Evolutionary conservation across 1,284 basidiomycete species (phyloP).

Genomic region (Puccinia polysora): DNA sequence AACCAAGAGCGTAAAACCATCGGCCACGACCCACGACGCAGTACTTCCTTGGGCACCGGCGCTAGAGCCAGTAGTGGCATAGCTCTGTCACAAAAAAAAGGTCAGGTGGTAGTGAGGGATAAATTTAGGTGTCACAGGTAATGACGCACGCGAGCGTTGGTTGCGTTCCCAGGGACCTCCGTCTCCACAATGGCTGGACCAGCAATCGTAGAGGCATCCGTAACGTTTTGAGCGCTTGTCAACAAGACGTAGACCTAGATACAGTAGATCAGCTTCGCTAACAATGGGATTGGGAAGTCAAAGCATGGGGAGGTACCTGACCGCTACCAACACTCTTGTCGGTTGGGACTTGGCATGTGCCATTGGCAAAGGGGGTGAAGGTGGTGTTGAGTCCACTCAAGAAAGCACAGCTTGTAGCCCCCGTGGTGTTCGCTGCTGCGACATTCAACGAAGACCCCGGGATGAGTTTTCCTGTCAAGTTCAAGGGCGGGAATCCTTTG

Average conservation of each 20-base stretch:
- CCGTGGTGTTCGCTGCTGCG: background rate
- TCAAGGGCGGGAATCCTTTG: conserved; percentile 29
- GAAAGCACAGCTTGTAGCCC: conserved; percentile 20
- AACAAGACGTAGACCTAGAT: conserved; percentile 29
- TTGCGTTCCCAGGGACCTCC: conserved; percentile 11
- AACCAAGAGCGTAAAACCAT: background rate
- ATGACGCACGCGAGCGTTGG: conserved; percentile 4
- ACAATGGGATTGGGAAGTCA: background rate
- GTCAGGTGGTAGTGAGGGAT: too few relatives aligned
- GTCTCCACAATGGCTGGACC: conserved; percentile 33
- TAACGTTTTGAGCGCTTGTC: conserved; percentile 26
- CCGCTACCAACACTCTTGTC: conserved; percentile 33
- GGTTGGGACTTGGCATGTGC: conserved; percentile 8
- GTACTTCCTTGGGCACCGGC: background rate
- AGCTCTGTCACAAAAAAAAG: too few relatives aligned
- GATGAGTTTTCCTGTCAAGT: conserved; percentile 17
- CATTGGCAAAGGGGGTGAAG: conserved; percentile 1
- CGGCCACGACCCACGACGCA: background rate
- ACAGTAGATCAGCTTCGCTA: background rate
- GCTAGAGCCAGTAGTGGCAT: background rate
- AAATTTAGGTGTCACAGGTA: too few relatives aligned
- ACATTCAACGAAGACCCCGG: conserved; percentile 8
- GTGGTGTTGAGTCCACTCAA: conserved; percentile 34
- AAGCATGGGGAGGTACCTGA: background rate
- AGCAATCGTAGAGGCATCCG: conserved; percentile 25